Percentiles rank a stretch among this genome's conserved stretches.
These are phyloP conservation scores for Cercospora beticola DNA, from an alignment of 2,329 filamentous ascomycete species.

Conservation along the genomic window DNA sequence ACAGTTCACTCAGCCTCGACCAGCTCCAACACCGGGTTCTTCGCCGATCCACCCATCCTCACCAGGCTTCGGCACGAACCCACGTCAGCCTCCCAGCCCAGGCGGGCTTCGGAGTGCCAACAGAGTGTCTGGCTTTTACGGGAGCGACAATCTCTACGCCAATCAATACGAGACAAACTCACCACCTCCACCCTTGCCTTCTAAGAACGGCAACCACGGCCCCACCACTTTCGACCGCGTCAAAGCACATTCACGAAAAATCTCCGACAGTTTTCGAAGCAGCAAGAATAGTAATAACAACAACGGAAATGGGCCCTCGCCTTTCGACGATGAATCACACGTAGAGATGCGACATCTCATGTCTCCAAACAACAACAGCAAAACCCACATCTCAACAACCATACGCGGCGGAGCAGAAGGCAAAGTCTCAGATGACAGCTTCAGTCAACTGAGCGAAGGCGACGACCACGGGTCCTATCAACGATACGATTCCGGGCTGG, in stretches of 20 bases:
- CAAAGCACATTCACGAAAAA: conserved; percentile 13
- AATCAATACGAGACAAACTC: background rate
- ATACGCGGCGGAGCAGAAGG: conserved; percentile 1
- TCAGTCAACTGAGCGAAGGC: conserved; percentile 3
- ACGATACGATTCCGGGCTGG: conserved; percentile 7
- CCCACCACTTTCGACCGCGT: conserved; percentile 4
- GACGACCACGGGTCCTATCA: background rate
- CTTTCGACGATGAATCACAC: background rate
- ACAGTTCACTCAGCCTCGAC: conserved; percentile 32
- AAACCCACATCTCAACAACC: background rate
- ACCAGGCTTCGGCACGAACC: conserved; percentile 9
- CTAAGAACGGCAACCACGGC: background rate
- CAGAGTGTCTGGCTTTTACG: conserved; percentile 10
- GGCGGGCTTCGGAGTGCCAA: conserved; percentile 1
- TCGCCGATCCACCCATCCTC: background rate
- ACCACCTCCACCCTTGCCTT: background rate
- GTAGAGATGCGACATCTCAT: conserved; percentile 13
- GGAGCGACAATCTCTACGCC: conserved; percentile 3
- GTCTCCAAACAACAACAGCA: background rate
- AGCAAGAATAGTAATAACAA: background rate
- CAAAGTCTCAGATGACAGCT: conserved; percentile 5
- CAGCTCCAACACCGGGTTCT: conserved; percentile 24
- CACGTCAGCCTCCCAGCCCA: background rate
- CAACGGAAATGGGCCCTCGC: background rate
- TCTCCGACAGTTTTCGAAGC: conserved; percentile 14